Conservation (phyloP, 495 filamentous ascomycete genomes). For the Immersiella caudata region DNA sequence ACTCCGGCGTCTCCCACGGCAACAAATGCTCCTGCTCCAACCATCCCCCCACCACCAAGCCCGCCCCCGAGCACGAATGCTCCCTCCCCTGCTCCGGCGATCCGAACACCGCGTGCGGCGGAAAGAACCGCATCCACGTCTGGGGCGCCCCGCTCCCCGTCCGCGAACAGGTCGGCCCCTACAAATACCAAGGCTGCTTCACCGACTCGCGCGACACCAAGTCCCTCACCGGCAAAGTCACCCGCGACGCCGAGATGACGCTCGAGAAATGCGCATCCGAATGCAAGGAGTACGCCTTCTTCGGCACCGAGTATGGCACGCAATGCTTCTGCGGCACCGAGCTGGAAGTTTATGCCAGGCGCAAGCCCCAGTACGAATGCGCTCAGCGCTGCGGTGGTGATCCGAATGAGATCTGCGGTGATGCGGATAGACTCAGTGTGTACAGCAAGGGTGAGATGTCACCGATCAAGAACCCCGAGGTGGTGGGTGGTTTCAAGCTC, state of each 20-base stretch:
- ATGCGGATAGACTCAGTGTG: slow-evolving; percentile 1
- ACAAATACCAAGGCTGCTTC: slow-evolving; percentile 11
- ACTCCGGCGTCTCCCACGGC: background rate
- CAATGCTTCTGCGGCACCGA: slow-evolving; percentile 19
- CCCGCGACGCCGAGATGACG: slow-evolving; percentile 4
- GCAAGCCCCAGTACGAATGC: background rate
- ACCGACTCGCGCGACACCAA: background rate
- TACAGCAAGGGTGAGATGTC: background rate
- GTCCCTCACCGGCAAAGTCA: slow-evolving; percentile 10
- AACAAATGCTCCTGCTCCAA: slow-evolving; percentile 7
- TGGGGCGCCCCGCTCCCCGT: background rate
- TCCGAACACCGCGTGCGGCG: background rate
- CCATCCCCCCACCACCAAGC: background rate
- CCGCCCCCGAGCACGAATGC: too few species aligned
- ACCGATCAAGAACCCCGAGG: background rate
- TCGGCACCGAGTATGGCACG: slow-evolving; percentile 20
- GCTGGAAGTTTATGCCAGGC: background rate
- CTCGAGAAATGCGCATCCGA: background rate
- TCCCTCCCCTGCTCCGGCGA: background rate
- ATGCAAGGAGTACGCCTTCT: slow-evolving; percentile 16
- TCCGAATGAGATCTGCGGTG: slow-evolving; percentile 2
- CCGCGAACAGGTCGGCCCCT: background rate
- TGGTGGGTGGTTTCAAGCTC: background rate
- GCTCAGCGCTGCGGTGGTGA: slow-evolving; percentile 10
- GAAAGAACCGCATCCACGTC: too few species aligned